Percentiles rank a stretch among this genome's conserved stretches.
phyloP scores from a whole-genome alignment of 2,329 filamentous ascomycete species.

The Fusarium sp. region DNA sequence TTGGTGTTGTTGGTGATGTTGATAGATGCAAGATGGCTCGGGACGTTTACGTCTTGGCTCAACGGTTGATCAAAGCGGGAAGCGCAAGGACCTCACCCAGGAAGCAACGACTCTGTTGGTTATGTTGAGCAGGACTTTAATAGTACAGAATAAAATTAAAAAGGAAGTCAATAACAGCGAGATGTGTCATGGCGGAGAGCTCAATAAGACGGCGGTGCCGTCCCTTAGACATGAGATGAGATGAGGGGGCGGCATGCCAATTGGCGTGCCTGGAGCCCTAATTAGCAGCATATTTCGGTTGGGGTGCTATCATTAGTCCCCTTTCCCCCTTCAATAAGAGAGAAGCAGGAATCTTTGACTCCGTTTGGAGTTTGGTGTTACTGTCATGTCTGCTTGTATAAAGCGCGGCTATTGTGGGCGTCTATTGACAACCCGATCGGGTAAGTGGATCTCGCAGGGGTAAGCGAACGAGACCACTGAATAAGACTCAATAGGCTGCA shows the following conservation, averaged over 20 bases:
- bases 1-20: slow-evolving; percentile 17
- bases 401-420: slow-evolving; percentile 47
- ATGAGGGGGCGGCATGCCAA: slow-evolving; percentile 6
- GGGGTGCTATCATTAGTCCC: not conserved
- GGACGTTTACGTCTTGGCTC: slow-evolving; percentile 27
- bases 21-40: slow-evolving; percentile 8
- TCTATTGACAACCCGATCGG: slow-evolving; percentile 53
- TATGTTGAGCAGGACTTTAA: slow-evolving; percentile 19
- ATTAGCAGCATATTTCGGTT: slow-evolving; percentile 19
- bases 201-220: slow-evolving; percentile 20
- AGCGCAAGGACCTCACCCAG: slow-evolving; percentile 30
- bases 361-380: slow-evolving; percentile 19
- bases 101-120: slow-evolving; percentile 2
- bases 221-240: slow-evolving; percentile 18
- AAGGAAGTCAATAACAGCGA: slow-evolving; percentile 13
- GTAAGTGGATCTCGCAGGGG: slow-evolving; percentile 28
- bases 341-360: slow-evolving; percentile 15
- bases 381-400: slow-evolving; percentile 26
- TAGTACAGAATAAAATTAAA: not conserved
- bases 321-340: slow-evolving; percentile 3
- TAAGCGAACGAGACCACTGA: slow-evolving; percentile 4
- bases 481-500: not conserved
- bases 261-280: slow-evolving; percentile 19
- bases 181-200: slow-evolving; percentile 1
- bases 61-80: slow-evolving; percentile 33